These are phyloP conservation scores for Hypseocharis bilobata DNA, from an alignment of 441 rosid genomes.

Conservation along the genomic window DNA sequence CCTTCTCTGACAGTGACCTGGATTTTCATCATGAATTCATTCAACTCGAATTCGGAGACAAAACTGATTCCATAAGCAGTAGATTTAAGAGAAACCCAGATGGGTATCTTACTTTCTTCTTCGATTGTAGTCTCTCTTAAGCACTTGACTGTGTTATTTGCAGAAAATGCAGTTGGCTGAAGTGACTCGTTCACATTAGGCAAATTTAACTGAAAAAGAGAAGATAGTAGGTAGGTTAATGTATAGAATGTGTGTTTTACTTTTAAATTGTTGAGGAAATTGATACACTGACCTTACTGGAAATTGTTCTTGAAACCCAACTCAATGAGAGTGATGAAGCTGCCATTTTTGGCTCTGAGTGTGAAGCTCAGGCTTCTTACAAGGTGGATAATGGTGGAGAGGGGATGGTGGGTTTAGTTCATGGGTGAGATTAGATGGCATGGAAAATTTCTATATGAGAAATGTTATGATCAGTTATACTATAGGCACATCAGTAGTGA, in stretches of 20 bases:
- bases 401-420: no score
- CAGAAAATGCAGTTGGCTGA: slow-evolving; percentile 22
- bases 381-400: no score
- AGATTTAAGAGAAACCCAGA: neutral
- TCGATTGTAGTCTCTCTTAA: slow-evolving; percentile 14
- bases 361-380: slow-evolving; percentile 7
- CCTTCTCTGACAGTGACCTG: slow-evolving; percentile 53
- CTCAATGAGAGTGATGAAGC: slow-evolving; percentile 44
- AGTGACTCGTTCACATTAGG: slow-evolving; percentile 29
- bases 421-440: no score
- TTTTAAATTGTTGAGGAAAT: neutral
- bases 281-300: slow-evolving; percentile 31
- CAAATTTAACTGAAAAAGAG: slow-evolving; percentile 29
- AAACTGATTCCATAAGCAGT: slow-evolving; percentile 1
- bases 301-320: slow-evolving; percentile 35
- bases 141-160: slow-evolving; percentile 21
- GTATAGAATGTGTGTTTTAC: neutral
- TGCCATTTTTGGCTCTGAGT: slow-evolving; percentile 32
- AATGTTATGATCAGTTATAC: no score
- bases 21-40: neutral
- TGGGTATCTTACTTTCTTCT: slow-evolving; percentile 39
- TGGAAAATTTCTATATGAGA: no score
- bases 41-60: neutral
- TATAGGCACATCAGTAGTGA: no score
- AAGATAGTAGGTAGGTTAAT: no score